These are phyloP conservation scores for Colletotrichum tabaci DNA, from an alignment of 2,329 filamentous ascomycete species.

Conservation along the genomic window DNA sequence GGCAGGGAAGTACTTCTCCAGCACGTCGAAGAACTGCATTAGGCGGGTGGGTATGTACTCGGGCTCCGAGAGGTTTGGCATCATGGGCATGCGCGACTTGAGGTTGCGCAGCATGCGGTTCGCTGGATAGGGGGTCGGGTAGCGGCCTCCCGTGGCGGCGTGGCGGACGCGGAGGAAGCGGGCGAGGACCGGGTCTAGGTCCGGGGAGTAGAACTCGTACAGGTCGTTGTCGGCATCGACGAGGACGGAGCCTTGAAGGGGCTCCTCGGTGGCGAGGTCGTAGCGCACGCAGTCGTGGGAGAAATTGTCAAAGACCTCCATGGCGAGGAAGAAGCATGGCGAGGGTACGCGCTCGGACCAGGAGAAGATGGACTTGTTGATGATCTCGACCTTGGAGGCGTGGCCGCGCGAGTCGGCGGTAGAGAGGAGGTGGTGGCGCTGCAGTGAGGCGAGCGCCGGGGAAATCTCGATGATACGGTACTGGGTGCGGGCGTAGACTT, in stretches of 20 bases:
- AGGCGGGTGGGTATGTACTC: slow-evolving; percentile 96
- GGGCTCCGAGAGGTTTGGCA: slow-evolving; percentile 82
- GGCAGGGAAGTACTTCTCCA: slow-evolving; percentile 89
- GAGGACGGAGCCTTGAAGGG: slow-evolving; percentile 90
- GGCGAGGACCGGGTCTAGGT: slow-evolving; percentile 85
- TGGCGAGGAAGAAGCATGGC: slow-evolving; percentile 96
- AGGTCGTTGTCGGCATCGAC: slow-evolving; percentile 91
- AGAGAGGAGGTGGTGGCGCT: slow-evolving; percentile 78
- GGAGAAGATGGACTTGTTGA: slow-evolving; percentile 95
- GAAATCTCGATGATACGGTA: slow-evolving; percentile 98
- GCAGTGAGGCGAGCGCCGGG: slow-evolving; percentile 81
- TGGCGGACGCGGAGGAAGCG: slow-evolving; percentile 89
- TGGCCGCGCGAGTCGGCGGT: slow-evolving; percentile 82
- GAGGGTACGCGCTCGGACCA: slow-evolving; percentile 91
- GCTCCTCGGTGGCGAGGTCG: slow-evolving; percentile 83
- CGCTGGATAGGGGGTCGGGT: slow-evolving; percentile 73
- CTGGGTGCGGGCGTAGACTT: slow-evolving; percentile 93
- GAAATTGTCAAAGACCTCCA: slow-evolving; percentile 99
- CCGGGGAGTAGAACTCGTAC: slow-evolving; percentile 90
- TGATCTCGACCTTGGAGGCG: slow-evolving; percentile 88
- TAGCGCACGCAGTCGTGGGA: slow-evolving; percentile 95
- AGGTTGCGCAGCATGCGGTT: slow-evolving; percentile 73
- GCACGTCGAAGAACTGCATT: slow-evolving; percentile 96
- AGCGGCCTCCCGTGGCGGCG: slow-evolving; percentile 77
- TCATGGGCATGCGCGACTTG: slow-evolving; percentile 76